Percentiles rank a stretch among this genome's conserved stretches.
Evolutionary conservation across 306 rosid genomes (phyloP).

Genomic region (Lupinus albus): DNA sequence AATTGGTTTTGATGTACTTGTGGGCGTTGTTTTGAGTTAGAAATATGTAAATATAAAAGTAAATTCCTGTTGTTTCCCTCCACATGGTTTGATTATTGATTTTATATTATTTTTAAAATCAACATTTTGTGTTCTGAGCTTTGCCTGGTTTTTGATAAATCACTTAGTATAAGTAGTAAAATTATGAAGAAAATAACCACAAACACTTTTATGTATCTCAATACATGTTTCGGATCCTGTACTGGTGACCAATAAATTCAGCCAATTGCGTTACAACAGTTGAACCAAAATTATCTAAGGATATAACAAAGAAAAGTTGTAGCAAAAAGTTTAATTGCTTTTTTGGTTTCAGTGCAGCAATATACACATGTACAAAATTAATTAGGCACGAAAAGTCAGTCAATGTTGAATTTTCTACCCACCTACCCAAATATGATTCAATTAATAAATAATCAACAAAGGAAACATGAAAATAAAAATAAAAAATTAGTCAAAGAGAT

Average conservation of each 20-base stretch:
- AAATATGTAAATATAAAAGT: conserved; percentile 44
- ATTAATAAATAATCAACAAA: conserved; percentile 12
- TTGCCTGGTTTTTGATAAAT: not conserved
- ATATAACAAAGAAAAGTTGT: too few species aligned
- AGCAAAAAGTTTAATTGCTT: too few species aligned
- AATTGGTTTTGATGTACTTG: conserved; percentile 23
- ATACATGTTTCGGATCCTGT: too few species aligned
- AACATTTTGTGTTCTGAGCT: conserved; percentile 7
- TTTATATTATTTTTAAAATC: not conserved
- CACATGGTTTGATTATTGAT: conserved; percentile 23
- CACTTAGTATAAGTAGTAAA: too few species aligned
- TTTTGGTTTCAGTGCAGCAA: too few species aligned
- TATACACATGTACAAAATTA: conserved; percentile 29
- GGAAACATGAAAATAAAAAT: too few species aligned
- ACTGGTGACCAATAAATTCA: too few species aligned
- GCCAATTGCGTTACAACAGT: too few species aligned
- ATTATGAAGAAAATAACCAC: too few species aligned
- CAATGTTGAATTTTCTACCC: conserved; percentile 42
- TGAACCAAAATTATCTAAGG: too few species aligned
- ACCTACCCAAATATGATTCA: not conserved
- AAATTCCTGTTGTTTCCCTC: conserved; percentile 9
- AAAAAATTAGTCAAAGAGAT: conserved; percentile 49
- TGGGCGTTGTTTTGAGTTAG: conserved; percentile 9
- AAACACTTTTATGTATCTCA: too few species aligned
- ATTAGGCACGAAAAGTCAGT: conserved; percentile 40